Evolutionary conservation across 2,329 filamentous ascomycete species (phyloP).

Genomic region (Trichoderma brevicompactum): DNA sequence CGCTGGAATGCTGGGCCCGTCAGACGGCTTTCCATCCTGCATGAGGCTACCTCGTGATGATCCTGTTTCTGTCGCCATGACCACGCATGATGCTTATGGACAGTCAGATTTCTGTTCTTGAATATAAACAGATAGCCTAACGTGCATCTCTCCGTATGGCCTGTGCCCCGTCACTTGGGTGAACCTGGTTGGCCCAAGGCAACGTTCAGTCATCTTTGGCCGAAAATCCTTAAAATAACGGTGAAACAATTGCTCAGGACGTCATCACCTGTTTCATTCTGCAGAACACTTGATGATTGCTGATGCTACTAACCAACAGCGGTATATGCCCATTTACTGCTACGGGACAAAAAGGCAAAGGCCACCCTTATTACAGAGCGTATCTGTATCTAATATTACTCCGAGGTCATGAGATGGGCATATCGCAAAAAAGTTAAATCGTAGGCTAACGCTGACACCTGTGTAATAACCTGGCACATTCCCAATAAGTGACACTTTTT

Average conservation of each 20-base stretch:
- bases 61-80: background rate
- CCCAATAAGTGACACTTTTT: too few species aligned
- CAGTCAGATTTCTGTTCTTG: background rate
- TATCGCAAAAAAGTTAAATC: background rate
- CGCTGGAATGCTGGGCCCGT: constrained; percentile 1
- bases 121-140: too few species aligned
- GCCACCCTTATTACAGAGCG: too few species aligned
- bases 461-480: too few species aligned
- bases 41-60: constrained; percentile 14
- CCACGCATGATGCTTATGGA: background rate
- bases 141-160: too few species aligned
- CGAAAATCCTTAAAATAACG: background rate
- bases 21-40: background rate
- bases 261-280: constrained; percentile 1
- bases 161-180: background rate
- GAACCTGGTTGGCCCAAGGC: background rate
- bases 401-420: background rate
- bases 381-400: too few species aligned
- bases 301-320: background rate
- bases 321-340: background rate
- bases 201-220: background rate
- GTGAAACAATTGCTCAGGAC: background rate
- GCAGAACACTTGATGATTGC: background rate
- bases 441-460: background rate
- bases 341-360: background rate